These are phyloP conservation scores for Metschnikowia rubicola DNA, from an alignment of 805 yeast genomes.

Conservation along the genomic window DNA sequence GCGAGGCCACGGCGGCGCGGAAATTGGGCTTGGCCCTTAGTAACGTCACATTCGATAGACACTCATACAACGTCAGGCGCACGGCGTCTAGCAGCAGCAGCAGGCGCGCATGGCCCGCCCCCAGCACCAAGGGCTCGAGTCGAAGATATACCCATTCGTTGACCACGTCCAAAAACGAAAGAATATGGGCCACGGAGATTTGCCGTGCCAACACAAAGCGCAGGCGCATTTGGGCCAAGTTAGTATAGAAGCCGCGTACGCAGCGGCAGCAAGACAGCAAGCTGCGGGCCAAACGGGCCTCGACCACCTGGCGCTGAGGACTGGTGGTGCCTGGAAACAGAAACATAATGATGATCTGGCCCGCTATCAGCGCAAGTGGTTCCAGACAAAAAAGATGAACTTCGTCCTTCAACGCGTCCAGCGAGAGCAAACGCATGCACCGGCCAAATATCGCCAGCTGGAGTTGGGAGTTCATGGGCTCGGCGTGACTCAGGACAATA, in stretches of 20 bases:
- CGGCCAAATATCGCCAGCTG: constrained; percentile 27
- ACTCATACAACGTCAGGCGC: constrained; percentile 31
- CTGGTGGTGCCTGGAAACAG: constrained; percentile 46
- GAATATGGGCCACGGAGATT: constrained; percentile 31
- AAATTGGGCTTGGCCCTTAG: constrained; percentile 38
- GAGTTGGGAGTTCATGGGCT: constrained; percentile 24
- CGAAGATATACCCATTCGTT: constrained; percentile 35
- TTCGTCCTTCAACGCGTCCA: constrained; percentile 11
- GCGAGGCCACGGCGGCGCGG: constrained; percentile 27
- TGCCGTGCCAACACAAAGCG: constrained; percentile 51
- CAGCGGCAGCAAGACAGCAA: constrained; percentile 54
- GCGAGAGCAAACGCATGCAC: constrained; percentile 20
- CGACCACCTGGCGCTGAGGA: constrained; percentile 30
- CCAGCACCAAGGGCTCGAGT: constrained; percentile 8
- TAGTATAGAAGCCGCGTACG: constrained; percentile 48
- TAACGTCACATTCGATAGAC: constrained; percentile 51
- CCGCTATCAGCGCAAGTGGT: constrained; percentile 44
- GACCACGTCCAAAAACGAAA: constrained; percentile 30
- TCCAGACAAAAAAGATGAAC: constrained; percentile 58
- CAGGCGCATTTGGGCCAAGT: constrained; percentile 48
- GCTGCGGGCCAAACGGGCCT: constrained; percentile 40
- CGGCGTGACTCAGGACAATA: constrained; percentile 24
- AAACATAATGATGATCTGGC: constrained; percentile 55
- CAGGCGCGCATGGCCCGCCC: not conserved
- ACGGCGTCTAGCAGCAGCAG: constrained; percentile 4